Base-by-base conservation (phyloP, 176 grass and related monocot species). In the Aegilops sharonensis region DNA sequence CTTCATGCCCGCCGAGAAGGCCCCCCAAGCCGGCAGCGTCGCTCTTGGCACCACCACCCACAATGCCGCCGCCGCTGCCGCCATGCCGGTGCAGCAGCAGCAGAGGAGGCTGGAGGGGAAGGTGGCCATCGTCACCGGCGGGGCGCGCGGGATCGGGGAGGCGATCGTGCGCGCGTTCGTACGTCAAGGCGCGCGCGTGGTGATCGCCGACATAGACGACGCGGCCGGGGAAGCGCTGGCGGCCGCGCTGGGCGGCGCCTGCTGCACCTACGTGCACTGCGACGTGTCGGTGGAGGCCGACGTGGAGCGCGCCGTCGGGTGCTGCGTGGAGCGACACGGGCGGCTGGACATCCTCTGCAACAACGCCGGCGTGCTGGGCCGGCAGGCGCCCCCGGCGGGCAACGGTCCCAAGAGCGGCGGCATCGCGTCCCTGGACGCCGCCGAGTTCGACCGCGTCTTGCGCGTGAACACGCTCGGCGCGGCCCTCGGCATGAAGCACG, bases 301-400 rank as follows among this genome's bases (percentile, higher is more conserved):
- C 79, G 78, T 94, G 34, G 92, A 92, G 78, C 85, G 77, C 27
- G 42, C 85, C 13, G 83, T 97, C 2, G 70, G 25, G 43, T 25
- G 45, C 12, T 39, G 92, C 52, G 47, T 94, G 17, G 70, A 81
- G 23, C 50, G 35, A 11, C 52, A 94, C 34, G 92, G 90, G 0
- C 72, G 82, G 1, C 95, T 97, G 11, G 90, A 97, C 78, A 77
- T 97, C 25, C 82, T 94, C 8, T 84, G 76, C 86, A 92, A 91
- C 86, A 97, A 94, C 85, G 92, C 95, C 39, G 95, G 87, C 3
- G 81, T 94, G 27, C 88, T 94, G 31, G 95, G 92, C 6, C 91
- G 83, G 32, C 92, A 94, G 78, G 79, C 91, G 2, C 75, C 34
- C 14, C 32, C 27, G 3, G 40, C 18, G 6, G 6, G 42, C 68